These are phyloP conservation scores for Harrya chromipes DNA, from an alignment of 768 basidiomycete species.

Conservation along the genomic window DNA sequence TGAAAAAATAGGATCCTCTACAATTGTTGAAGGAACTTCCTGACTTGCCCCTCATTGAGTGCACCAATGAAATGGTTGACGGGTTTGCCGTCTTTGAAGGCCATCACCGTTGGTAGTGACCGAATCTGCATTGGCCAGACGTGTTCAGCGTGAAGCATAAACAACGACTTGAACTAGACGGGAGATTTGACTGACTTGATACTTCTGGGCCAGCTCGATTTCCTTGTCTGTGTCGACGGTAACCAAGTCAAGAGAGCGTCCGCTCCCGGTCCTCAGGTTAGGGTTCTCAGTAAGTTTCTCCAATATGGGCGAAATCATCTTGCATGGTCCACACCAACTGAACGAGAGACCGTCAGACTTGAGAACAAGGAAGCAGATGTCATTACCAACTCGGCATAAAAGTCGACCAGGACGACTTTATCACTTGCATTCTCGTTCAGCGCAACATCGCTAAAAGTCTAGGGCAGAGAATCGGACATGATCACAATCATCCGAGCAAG, in stretches of 20 bases:
- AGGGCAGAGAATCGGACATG: neutral
- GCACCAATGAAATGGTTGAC: conserved; percentile 66
- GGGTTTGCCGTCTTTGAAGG: conserved; percentile 62
- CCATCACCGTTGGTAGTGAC: conserved; percentile 79
- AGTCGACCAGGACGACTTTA: conserved; percentile 69
- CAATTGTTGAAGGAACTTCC: conserved; percentile 44
- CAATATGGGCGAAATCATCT: conserved; percentile 65
- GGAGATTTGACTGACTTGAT: conserved; percentile 35
- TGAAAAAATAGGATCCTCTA: conserved; percentile 9
- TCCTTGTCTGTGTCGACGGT: conserved; percentile 65
- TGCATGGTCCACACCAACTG: conserved; percentile 83
- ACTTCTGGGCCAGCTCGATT: conserved; percentile 45
- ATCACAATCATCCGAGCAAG: neutral
- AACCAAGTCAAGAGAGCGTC: conserved; percentile 63
- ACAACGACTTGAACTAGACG: neutral
- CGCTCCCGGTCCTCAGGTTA: conserved; percentile 46
- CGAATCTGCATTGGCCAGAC: conserved; percentile 45
- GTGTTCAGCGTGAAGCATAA: neutral
- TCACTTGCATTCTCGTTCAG: conserved; percentile 36
- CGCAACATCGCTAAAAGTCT: conserved; percentile 36
- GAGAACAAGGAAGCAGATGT: neutral
- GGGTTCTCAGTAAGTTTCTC: conserved; percentile 52
- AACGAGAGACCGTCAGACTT: conserved; percentile 2
- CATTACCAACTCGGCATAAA: conserved; percentile 73
- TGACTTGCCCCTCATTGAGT: conserved; percentile 41